Base-by-base conservation (phyloP, 2,329 filamentous ascomycete genomes). In the Parafenestella ontariensis region DNA sequence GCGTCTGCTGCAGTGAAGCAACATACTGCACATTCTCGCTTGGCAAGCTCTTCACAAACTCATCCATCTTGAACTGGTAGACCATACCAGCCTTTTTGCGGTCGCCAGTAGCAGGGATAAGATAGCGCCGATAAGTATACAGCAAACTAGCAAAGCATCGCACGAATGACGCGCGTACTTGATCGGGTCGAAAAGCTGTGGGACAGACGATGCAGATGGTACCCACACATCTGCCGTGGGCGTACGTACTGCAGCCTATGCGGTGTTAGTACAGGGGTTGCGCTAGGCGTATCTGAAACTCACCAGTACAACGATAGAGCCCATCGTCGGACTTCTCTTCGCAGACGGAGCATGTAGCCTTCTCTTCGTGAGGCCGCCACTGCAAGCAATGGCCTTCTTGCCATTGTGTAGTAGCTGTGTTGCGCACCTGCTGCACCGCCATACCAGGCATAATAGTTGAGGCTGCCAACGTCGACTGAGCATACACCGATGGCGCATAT, bases 361-460 rank as follows among this genome's bases (percentile, higher is more conserved):
- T 80, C 13, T 78, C 77, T 63, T 93, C 89, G 15, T 82, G 78
- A 1, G 79, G 69, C 48, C 82, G 81, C 81, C 86, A 89, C 55
- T 87, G 84, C 77, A 95, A 85, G 74, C 89, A 93, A 77, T 95
- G 91, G 0, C 91, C 91, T 74, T 95, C 91, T 1, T 92, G 89
- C 91, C 91, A 95, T 43, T 91, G 87, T 0, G 85, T 91, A 1
- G 87, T 91, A 43, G 92, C 89, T 0, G 90, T 92, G 68, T 94
- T 91, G 42, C 82, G 82, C 7, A 94, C 90, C 1, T 89, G 89
- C 68, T 93, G 90, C 58, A 92, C 84, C 56, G 91, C 84, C 84
- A 92, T 89, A 65, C 88, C 90, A 31, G 91, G 91, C 90, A 95
- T 93, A 65, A 95, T 87, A 1, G 91, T 95, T 6, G 90, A 93